Conservation (phyloP, 2,329 filamentous ascomycete species). For the Ceratocystis albifundus region DNA sequence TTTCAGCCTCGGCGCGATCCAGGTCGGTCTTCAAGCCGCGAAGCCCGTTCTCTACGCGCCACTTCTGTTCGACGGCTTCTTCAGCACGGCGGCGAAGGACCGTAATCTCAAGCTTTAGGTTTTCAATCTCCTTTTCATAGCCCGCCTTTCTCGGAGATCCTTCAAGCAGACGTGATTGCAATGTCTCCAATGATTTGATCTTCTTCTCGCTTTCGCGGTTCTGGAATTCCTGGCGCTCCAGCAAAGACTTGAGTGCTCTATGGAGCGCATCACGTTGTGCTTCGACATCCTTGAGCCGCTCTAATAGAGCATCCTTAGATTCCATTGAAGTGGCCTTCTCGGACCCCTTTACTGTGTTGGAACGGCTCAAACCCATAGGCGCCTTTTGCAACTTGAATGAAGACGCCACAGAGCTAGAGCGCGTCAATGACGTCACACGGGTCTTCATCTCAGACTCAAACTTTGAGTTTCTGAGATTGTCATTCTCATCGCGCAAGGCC, state of each 20-base stretch:
- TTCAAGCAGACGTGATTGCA: slow-evolving; percentile 61
- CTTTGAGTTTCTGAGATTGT: slow-evolving; percentile 41
- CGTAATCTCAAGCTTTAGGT: slow-evolving; percentile 72
- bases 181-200: slow-evolving; percentile 61
- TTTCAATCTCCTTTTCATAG: slow-evolving; percentile 73
- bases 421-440: slow-evolving; percentile 23
- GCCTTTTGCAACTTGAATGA: slow-evolving; percentile 28
- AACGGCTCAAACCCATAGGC: slow-evolving; percentile 40
- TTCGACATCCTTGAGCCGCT: slow-evolving; percentile 83
- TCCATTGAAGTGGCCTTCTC: slow-evolving; percentile 32
- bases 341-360: slow-evolving; percentile 44
- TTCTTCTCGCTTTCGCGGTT: slow-evolving; percentile 73
- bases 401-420: slow-evolving; percentile 30
- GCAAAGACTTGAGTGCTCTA: slow-evolving; percentile 68
- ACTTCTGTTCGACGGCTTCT: slow-evolving; percentile 89
- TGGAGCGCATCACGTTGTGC: slow-evolving; percentile 88
- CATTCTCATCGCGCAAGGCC: slow-evolving; percentile 55
- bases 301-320: slow-evolving; percentile 57
- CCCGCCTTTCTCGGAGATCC: slow-evolving; percentile 60
- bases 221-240: slow-evolving; percentile 76
- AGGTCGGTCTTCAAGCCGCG: slow-evolving; percentile 89
- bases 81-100: slow-evolving; percentile 76
- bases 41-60: slow-evolving; percentile 85
- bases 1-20: slow-evolving; percentile 89
- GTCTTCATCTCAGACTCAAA: slow-evolving; percentile 22